These are phyloP conservation scores for Neurospora discreta DNA, from an alignment of 495 filamentous ascomycete genomes.

Conservation along the genomic window DNA sequence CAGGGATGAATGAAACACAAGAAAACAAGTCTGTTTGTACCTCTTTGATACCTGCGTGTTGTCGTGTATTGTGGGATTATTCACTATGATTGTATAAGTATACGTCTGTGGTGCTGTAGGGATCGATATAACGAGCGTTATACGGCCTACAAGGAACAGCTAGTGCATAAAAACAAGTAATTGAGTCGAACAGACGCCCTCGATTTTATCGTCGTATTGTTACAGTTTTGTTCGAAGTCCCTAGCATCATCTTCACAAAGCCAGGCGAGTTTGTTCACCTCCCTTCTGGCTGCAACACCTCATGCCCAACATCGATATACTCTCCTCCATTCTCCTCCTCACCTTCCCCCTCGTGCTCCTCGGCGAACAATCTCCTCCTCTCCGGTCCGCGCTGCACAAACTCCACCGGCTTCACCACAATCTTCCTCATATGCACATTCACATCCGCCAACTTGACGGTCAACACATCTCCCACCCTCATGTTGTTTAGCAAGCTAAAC, in stretches of 20 bases:
- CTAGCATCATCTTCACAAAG: neutral
- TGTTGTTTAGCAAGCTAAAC: constrained; percentile 2
- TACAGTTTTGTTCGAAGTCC: neutral
- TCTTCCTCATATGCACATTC: constrained; percentile 38
- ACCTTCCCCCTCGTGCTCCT: neutral
- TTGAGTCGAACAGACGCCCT: neutral
- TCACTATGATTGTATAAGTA: neutral
- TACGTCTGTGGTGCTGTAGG: neutral
- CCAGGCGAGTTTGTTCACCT: neutral
- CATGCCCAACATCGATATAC: neutral
- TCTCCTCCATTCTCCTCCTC: neutral
- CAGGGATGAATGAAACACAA: neutral
- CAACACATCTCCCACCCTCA: constrained; percentile 30
- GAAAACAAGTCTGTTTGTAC: neutral
- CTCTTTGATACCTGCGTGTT: neutral
- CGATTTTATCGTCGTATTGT: neutral
- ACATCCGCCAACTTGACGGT: constrained; percentile 48
- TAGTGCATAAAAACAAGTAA: neutral
- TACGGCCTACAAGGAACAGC: neutral
- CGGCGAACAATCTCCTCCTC: neutral
- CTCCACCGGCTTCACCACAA: constrained; percentile 42
- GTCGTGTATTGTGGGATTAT: neutral
- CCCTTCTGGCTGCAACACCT: neutral
- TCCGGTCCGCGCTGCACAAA: constrained; percentile 3
- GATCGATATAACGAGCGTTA: neutral